Base-by-base conservation (phyloP, 345 rosid species). In the Heritiera littoralis region DNA sequence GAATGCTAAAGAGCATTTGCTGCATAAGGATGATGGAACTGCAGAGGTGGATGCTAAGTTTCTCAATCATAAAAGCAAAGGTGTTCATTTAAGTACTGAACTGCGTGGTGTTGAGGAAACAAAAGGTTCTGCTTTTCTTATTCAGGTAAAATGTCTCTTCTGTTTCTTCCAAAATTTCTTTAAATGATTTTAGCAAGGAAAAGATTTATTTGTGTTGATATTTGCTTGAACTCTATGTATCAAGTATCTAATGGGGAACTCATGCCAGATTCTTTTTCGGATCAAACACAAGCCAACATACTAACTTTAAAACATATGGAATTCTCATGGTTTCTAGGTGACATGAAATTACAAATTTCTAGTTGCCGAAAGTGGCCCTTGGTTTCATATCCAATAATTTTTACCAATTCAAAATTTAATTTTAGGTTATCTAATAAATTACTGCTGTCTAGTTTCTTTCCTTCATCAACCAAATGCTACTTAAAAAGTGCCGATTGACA, bases 61-160 rank as follows among this genome's bases (percentile, higher is more conserved):
- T 70, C 63, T 52, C 9, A 18, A 64, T 60, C 59, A 77, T 38
- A 80, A 85, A 83, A 83, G 72, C 40, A 71, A 80, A 77, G 72
- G 71, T 75, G 75, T 74, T 76, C 83, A 70, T n/a, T 67, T 75
- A 55, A 85, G 75, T 67, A 46, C 76, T 79, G 81, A 72, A 71
- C 77, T 86, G 74, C 60, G 84, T 35, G 83, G 78, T 71, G 86
- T 86, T 68, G 86, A 88, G 78, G 94, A 91, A 86, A 85, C 88
- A 48, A 90, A 80, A 79, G 98, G 97, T 80, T 86, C 98, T 72
- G 87, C 85, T 60, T 96, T 91, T 88, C 86, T 95, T 73, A 80
- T 78, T 79, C 92, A 92, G 93, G 99, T 95, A 77, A 81, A 71
- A 59, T 61, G 13, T 70, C 2, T 20, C 41, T 12, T 45, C 8